Evolutionary conservation across 176 grass and related monocot species (phyloP), one percentile per base, ranked within the genome.

Genomic region (Cymbopogon citratus): DNA sequence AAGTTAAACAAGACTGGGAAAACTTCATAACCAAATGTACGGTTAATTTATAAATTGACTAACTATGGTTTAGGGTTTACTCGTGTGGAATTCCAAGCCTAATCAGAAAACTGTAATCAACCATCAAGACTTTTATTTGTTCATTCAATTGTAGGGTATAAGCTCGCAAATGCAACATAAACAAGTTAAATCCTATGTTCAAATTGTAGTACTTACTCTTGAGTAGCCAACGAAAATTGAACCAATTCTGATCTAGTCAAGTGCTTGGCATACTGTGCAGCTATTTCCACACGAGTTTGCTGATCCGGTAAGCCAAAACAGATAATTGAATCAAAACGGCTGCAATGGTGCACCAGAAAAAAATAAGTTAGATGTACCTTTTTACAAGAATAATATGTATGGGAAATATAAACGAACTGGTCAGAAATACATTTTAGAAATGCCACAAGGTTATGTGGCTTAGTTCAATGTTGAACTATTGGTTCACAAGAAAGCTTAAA

Each of bases 281-380:
- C 85, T 95, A 98, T 98, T 85, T 93, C 89, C 35, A 38, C 84
- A 76, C 89, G 92, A 13, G 87, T 95, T 81, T 91, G 79, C 72
- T 85, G 88, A 84, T 98, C 96, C 33, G 90, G 96, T 71, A 95
- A 80, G 81, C 26, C 83, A 77, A 95, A 95, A 76, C 68, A 89
- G 84, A 98, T 95, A 26, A 91, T 91, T 64, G 96, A 95, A 93
- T 95, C 92, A 82, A 98, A 98, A 84, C 96, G 92, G 87, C 96
- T 98, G 89, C 71, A 91, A 89, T 86, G 41, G 31, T 82, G 63
- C 25, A 77, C 88, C 12, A 45, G 24, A 81, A 75, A 44, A 77
- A 40, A 29, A 71, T 4, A 61, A 61, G 61, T 73, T 52, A 79
- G 8, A 40, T 73, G 9, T 44, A 67, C 12, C 15, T 52, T 21